Conservation (phyloP, 352 stramenopile species). For the Phytophthora meadii region DNA sequence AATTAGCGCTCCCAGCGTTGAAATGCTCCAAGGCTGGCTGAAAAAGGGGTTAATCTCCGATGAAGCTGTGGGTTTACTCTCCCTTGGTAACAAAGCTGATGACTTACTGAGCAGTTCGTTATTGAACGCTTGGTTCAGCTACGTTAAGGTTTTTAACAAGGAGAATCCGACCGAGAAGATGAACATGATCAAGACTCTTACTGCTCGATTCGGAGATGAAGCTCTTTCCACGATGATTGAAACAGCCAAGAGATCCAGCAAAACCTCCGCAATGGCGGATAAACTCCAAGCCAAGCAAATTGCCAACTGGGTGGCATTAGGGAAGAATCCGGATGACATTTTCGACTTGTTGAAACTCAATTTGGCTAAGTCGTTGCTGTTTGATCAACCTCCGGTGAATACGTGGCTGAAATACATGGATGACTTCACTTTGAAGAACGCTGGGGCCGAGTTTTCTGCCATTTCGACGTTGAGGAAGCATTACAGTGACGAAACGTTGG, state of each 20-base stretch:
- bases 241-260: conserved; percentile 5
- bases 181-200: conserved; percentile 9
- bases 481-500: conserved; percentile 1
- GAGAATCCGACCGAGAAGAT: conserved; percentile 10
- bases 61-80: conserved; percentile 3
- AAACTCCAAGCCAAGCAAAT: conserved; percentile 15
- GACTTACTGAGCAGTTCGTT: conserved; percentile 9
- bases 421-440: not conserved
- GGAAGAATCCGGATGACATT: conserved; percentile 12
- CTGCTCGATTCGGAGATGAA: conserved; percentile 13
- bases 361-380: conserved; percentile 7
- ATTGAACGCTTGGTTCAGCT: conserved; percentile 13
- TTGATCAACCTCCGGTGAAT: conserved; percentile 2
- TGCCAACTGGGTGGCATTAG: not conserved
- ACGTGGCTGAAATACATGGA: conserved; percentile 11
- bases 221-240: conserved; percentile 15
- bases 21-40: conserved; percentile 7
- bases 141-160: conserved; percentile 19
- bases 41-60: conserved; percentile 11
- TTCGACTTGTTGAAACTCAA: conserved; percentile 5
- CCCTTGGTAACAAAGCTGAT: conserved; percentile 6
- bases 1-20: conserved; percentile 6
- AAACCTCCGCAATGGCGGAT: not conserved
- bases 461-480: conserved; percentile 5
- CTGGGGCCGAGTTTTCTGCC: not conserved